Percentiles rank a stretch among this genome's conserved stretches.
Evolutionary conservation across 2,329 filamentous ascomycete species (phyloP).

Genomic region (Venturia pyrina): DNA sequence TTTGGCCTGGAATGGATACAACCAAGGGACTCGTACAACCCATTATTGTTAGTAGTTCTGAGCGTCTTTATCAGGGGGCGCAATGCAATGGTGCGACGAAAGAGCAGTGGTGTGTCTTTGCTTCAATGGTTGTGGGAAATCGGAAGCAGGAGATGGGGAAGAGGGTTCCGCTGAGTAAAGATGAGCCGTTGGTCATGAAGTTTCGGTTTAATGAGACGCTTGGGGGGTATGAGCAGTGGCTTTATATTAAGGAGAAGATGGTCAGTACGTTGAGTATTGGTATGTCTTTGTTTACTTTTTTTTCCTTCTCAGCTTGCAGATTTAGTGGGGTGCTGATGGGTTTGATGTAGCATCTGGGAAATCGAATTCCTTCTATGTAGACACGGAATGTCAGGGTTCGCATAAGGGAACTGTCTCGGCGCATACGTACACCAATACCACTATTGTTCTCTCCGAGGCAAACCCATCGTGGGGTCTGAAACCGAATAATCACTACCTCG

Average conservation of each 20-base stretch:
- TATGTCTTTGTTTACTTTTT: not conserved
- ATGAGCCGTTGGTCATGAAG: constrained; percentile 8
- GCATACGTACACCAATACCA: constrained; percentile 8
- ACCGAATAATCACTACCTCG: not conserved
- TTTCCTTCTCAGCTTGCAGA: too few relatives aligned
- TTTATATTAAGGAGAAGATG: constrained; percentile 6
- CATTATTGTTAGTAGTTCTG: constrained; percentile 9
- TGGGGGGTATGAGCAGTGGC: constrained; percentile 5
- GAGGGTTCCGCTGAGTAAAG: not conserved
- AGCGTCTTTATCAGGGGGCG: not conserved
- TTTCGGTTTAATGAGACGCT: constrained; percentile 8
- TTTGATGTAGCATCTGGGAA: not conserved
- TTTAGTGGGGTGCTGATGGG: too few relatives aligned
- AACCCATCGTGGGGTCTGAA: not conserved
- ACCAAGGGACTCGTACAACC: constrained; percentile 8
- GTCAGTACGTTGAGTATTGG: not conserved
- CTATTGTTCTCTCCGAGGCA: constrained; percentile 2
- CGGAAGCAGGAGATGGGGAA: constrained; percentile 5
- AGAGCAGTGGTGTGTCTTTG: constrained; percentile 8
- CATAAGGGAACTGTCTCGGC: constrained; percentile 3
- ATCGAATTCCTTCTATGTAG: constrained; percentile 9
- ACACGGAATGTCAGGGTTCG: constrained; percentile 7
- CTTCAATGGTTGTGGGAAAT: constrained; percentile 9
- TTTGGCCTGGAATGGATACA: constrained; percentile 11
- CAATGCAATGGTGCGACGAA: constrained; percentile 2